Base-by-base conservation (phyloP, 176 grass and related monocot species). In the Ensete ventricosum region DNA sequence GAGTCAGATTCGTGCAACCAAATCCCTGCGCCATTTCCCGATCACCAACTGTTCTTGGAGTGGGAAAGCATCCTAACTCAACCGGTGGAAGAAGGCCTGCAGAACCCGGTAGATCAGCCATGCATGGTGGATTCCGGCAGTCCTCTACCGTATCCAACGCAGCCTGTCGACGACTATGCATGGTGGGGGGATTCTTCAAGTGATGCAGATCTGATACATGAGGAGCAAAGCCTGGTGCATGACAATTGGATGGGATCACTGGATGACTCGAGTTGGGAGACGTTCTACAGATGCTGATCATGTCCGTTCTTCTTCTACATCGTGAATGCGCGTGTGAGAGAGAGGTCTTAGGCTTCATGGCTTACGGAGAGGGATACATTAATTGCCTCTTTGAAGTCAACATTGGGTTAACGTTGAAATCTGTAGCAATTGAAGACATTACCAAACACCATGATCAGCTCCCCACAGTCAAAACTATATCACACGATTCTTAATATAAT, bases 261-360 rank as follows among this genome's bases (percentile, higher is more conserved):
- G 23, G 85, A 88, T 72, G 88, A 83, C 83, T 79, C 80, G 69
- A 85, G 71, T 54, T 50, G 85, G 78, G 89, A 91, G 74, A 81
- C 89, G 69, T 75, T 91, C 50, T 91, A 88, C 81, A 81, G 84
- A 60, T 60, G 57, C 16, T 60, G 16, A 60, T 60, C 55, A 19
- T 9, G 5, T n/a, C 14, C 55, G 17, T 1, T 59, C 14, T 59
- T 59, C 55, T 58, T 58, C 55, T 58, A 16, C 55, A 16, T 14
- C 55, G 4, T 8, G 34, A 43, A 43, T 43, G 34, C 4, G 29
- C 29, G 29, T 5, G 29, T 5, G 29, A 34, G 29, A 34, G 29
- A 34, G 29, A 34, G 3, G 29, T 34, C 29, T 5, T 34, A 43
- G 34, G 3, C 34, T 43, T 43, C 34, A 43, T 43, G 34, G 4